Conservation (phyloP, 2,329 filamentous ascomycete genomes). For the Fusarium fujikuroi region DNA sequence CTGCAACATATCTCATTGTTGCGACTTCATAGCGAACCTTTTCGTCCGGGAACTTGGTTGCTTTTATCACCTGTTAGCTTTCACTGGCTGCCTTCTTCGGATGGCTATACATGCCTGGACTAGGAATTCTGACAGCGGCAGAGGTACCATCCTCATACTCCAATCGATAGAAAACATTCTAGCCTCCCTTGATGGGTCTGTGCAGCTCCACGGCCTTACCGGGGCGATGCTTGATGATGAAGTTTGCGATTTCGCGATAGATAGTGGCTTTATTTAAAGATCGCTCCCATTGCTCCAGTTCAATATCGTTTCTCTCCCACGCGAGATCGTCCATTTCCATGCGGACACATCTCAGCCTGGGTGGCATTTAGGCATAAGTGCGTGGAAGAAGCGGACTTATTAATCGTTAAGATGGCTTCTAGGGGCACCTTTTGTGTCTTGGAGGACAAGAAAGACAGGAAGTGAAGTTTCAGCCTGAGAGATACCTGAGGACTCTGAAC, state of each 20-base stretch:
- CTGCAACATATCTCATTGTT: background rate
- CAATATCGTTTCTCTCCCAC: background rate
- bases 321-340: background rate
- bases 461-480: background rate
- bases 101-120: background rate
- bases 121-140: background rate
- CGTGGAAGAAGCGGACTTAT: rapidly evolving
- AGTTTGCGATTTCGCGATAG: background rate
- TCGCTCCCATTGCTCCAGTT: background rate
- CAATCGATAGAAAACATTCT: background rate
- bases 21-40: background rate
- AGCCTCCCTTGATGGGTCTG: background rate
- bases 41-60: background rate
- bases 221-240: rapidly evolving
- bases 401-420: rapidly evolving
- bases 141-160: background rate
- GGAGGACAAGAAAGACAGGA: background rate
- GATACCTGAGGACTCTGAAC: background rate
- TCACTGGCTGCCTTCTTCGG: rapidly evolving
- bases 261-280: background rate
- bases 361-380: background rate
- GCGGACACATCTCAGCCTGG: background rate
- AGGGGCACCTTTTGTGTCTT: background rate
- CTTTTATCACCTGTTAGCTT: background rate
- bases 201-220: background rate